Evolutionary conservation across 805 yeast genomes (phyloP), one percentile per base, ranked within the genome.

Genomic region (Wickerhamiella galacta): DNA sequence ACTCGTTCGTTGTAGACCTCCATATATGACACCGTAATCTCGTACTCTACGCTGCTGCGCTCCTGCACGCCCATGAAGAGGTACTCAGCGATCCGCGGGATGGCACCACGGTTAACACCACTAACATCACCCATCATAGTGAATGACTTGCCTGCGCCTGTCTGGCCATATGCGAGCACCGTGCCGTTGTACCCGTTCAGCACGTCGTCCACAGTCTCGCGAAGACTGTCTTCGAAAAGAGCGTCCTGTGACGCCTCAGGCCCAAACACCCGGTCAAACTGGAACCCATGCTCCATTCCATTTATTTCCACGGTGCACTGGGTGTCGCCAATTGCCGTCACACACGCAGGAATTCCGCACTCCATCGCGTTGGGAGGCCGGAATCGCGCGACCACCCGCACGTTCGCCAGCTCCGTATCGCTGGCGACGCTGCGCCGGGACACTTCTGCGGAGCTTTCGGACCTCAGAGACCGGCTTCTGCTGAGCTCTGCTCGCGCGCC

Each of bases 1-100:
- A 83, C 66, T 28, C 66, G 68, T 41, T 85, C 95, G 63, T 77
- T 68, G 52, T 79, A 77, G 9, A 85, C 72, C 47, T 85, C 95
- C 72, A 80, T 63, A 41, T 72, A 75, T 10, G 81, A 72, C 1
- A 79, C 75, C 4, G 71, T 68, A 8, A 81, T 73, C 1, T 70
- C 68, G 31, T 26, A 35, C 43, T 78, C 83, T 7, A 68, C 59
- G 12, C 70, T 68, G n/a, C 58, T 53, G 3, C 69, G 55, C 15
- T 55, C 44, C 23, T 58, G 52, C 10, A 77, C 73, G 25, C 59
- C 58, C 12, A 61, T 56, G 47, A 81, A 83, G 4, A 83, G 58
- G 36, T 66, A 66, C 32, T 74, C 75, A 12, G 77, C 64, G 11
- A 79, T 68, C 21, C 90, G 60, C 0, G 92, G 92, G 12, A 77